phyloP scores from a whole-genome alignment of 768 basidiomycete genomes.

The Panellus pusillus region DNA sequence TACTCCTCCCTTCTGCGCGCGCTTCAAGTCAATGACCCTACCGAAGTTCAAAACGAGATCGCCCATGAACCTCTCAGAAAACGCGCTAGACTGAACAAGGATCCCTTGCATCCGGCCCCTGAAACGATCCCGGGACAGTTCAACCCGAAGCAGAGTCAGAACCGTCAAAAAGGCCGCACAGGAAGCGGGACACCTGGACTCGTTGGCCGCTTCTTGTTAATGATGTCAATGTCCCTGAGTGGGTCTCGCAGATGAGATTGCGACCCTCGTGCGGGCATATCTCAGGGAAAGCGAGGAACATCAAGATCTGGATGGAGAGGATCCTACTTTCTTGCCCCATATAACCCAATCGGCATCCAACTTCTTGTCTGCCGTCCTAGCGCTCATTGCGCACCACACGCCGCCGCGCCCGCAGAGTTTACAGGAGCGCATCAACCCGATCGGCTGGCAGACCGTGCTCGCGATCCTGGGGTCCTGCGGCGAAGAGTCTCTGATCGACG shows the following conservation, averaged over 20 bases:
- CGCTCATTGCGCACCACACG: slow-evolving; percentile 53
- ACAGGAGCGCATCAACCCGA: slow-evolving; percentile 62
- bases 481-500: slow-evolving; percentile 31
- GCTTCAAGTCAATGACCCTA: slow-evolving; percentile 53
- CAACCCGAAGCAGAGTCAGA: background rate
- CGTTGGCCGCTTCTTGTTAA: slow-evolving; percentile 69
- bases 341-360: slow-evolving; percentile 45
- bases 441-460: slow-evolving; percentile 67
- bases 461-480: slow-evolving; percentile 48
- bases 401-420: slow-evolving; percentile 57
- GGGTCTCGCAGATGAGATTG: slow-evolving; percentile 71
- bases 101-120: background rate
- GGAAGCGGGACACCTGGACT: slow-evolving; percentile 58
- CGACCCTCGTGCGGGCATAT: slow-evolving; percentile 41
- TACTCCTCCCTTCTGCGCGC: slow-evolving; percentile 67
- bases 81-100: background rate
- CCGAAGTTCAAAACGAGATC: slow-evolving; percentile 56
- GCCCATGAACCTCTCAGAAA: slow-evolving; percentile 33
- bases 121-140: background rate
- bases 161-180: background rate
- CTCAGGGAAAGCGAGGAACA: slow-evolving; percentile 28
- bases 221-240: slow-evolving; percentile 69
- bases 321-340: slow-evolving; percentile 31
- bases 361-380: slow-evolving; percentile 53
- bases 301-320: slow-evolving; percentile 30